phyloP scores from a whole-genome alignment of 2,329 filamentous ascomycete genomes.

The Xylaria sp. region DNA sequence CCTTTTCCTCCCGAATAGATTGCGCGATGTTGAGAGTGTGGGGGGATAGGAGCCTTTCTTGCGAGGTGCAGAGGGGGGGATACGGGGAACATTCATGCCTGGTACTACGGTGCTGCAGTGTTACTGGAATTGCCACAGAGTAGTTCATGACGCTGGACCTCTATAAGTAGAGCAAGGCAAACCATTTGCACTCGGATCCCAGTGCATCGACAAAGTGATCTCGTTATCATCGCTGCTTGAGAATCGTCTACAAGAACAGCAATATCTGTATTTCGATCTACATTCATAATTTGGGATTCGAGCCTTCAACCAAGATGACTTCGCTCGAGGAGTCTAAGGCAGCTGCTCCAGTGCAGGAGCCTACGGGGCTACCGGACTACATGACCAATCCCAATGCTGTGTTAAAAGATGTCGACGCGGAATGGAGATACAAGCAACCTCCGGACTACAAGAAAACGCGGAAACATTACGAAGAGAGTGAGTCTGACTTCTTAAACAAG shows the following conservation, averaged over 20 bases:
- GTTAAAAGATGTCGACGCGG: conserved; percentile 58
- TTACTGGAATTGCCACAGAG: background rate
- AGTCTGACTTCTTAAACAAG: conserved; percentile 42
- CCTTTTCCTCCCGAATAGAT: background rate
- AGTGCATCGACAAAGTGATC: background rate
- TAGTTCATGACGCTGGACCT: background rate
- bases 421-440: conserved; percentile 69
- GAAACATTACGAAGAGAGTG: conserved; percentile 68
- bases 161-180: background rate
- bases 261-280: background rate
- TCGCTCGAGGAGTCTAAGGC: background rate
- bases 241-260: background rate
- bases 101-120: background rate
- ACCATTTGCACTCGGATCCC: background rate
- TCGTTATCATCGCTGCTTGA: background rate
- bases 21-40: background rate
- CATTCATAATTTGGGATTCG: background rate
- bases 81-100: background rate
- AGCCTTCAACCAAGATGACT: background rate
- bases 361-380: conserved; percentile 37
- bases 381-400: conserved; percentile 43
- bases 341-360: conserved; percentile 1
- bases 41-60: background rate
- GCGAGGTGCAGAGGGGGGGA: background rate
- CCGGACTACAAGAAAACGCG: conserved; percentile 75